phyloP scores from a whole-genome alignment of 257 asterid genomes.

The Salvia rosmarinus region DNA sequence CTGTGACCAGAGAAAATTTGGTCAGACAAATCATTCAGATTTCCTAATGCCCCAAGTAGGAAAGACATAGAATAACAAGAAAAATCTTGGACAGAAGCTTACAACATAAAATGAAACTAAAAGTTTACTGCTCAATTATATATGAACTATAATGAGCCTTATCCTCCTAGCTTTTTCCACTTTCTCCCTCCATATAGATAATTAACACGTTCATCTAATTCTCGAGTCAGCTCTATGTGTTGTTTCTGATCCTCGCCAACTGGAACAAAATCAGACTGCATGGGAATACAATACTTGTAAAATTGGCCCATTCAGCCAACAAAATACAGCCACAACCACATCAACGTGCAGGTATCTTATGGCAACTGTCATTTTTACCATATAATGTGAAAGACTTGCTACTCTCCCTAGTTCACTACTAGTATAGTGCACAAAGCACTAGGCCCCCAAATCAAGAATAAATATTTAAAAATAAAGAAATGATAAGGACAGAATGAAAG shows the following conservation, averaged over 20 bases:
- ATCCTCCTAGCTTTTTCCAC: slow-evolving; percentile 99
- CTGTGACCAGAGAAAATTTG: slow-evolving; percentile 50
- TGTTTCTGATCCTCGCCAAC: slow-evolving; percentile 99
- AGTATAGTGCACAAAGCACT: slow-evolving; percentile 8
- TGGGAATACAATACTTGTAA: slow-evolving; percentile 38
- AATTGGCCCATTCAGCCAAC: slow-evolving; percentile 41
- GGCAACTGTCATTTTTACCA: slow-evolving; percentile 17
- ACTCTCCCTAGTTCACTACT: slow-evolving; percentile 11
- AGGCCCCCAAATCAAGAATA: slow-evolving; percentile 14
- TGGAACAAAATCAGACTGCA: slow-evolving; percentile 99
- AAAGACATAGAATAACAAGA: slow-evolving; percentile 33
- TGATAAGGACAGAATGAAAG: background rate
- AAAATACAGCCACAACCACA: slow-evolving; percentile 28
- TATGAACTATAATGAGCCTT: slow-evolving; percentile 38
- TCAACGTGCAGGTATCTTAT: background rate
- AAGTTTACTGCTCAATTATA: slow-evolving; percentile 11
- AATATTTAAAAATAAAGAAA: background rate
- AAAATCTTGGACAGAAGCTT: slow-evolving; percentile 32
- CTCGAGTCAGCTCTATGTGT: slow-evolving; percentile 92
- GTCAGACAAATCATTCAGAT: slow-evolving; percentile 45
- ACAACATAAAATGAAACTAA: slow-evolving; percentile 18
- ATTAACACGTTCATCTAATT: slow-evolving; percentile 90
- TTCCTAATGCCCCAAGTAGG: slow-evolving; percentile 34
- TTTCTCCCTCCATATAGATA: slow-evolving; percentile 89
- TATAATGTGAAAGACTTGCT: slow-evolving; percentile 19